Percentiles rank a stretch among this genome's conserved stretches.
These are phyloP conservation scores for Jatropha multifida DNA, from an alignment of 441 rosid species.

Conservation along the genomic window DNA sequence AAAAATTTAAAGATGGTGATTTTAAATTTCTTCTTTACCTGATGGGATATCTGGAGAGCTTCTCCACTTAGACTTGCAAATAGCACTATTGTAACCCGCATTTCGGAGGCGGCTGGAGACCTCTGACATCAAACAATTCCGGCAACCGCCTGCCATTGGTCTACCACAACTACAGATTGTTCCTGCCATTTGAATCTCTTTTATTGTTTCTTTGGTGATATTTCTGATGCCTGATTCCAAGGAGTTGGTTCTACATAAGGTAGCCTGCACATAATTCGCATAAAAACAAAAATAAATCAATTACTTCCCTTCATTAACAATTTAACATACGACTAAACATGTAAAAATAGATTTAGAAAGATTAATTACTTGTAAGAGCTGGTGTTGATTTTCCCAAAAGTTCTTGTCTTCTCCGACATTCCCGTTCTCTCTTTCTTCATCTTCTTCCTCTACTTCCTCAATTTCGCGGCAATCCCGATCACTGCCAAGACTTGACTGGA, in stretches of 20 bases:
- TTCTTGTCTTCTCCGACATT: constrained; percentile 25
- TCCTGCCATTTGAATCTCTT: constrained; percentile 31
- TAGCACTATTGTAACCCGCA: constrained; percentile 42
- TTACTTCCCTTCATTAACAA: no score
- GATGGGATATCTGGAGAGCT: constrained; percentile 48
- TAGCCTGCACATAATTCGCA: constrained; percentile 26
- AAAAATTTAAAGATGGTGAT: neutral
- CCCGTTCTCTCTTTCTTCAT: constrained; percentile 22
- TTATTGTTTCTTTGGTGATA: constrained; percentile 41
- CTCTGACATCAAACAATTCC: constrained; percentile 51
- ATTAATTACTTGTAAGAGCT: constrained; percentile 34
- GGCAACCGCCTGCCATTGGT: constrained; percentile 33
- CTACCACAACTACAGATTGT: constrained; percentile 43
- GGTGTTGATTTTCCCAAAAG: constrained; percentile 56
- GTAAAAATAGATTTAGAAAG: no score
- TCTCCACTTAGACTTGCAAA: constrained; percentile 61
- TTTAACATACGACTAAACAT: neutral
- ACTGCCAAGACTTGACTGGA: constrained; percentile 8
- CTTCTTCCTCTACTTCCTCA: constrained; percentile 11
- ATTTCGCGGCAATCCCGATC: constrained; percentile 11
- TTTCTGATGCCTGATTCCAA: constrained; percentile 48
- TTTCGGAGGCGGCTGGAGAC: constrained; percentile 40
- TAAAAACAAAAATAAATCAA: no score
- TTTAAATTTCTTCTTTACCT: constrained; percentile 27
- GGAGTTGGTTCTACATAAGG: constrained; percentile 43